A percentile compares a stretch with the other conserved stretches of the same genome.
These are phyloP conservation scores for Wickerhamiella azyma DNA, from an alignment of 805 yeast species.

Conservation along the genomic window DNA sequence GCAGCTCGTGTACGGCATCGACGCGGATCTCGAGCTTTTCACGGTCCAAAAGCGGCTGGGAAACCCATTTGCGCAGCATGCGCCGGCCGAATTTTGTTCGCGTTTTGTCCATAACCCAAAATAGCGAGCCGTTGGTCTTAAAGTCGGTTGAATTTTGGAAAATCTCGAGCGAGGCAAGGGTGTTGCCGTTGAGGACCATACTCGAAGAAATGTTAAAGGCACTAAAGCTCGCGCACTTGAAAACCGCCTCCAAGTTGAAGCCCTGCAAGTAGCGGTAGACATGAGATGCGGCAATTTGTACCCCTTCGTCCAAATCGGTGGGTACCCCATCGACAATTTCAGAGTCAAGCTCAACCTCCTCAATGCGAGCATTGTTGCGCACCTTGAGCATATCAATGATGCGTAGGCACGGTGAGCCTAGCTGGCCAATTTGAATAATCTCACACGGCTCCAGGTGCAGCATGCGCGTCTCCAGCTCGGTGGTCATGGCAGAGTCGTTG, in stretches of 20 bases:
- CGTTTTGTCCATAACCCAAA: conserved; percentile 75
- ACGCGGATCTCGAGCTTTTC: conserved; percentile 45
- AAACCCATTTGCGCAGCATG: conserved; percentile 55
- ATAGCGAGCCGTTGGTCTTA: conserved; percentile 49
- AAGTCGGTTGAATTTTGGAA: conserved; percentile 50
- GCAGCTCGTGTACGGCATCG: conserved; percentile 43
- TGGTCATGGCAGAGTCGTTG: conserved; percentile 41
- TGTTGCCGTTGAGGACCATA: conserved; percentile 48
- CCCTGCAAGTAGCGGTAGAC: conserved; percentile 43
- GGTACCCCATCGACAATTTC: background rate
- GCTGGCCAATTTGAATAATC: conserved; percentile 36
- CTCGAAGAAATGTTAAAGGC: conserved; percentile 36
- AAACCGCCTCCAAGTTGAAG: conserved; percentile 45
- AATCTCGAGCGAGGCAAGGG: conserved; percentile 61
- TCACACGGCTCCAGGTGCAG: conserved; percentile 69
- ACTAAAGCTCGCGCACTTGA: conserved; percentile 39
- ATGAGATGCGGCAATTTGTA: background rate
- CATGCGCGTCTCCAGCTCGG: conserved; percentile 59
- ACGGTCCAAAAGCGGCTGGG: conserved; percentile 49
- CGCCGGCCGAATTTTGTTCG: conserved; percentile 65
- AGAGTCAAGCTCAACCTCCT: conserved; percentile 11
- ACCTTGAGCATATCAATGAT: conserved; percentile 6
- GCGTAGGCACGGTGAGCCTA: conserved; percentile 21
- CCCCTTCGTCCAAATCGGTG: background rate
- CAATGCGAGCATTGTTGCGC: conserved; percentile 11